Evolutionary conservation across 805 yeast species (phyloP), one percentile per base, ranked within the genome.

Genomic region (Kodamaea laetipori): DNA sequence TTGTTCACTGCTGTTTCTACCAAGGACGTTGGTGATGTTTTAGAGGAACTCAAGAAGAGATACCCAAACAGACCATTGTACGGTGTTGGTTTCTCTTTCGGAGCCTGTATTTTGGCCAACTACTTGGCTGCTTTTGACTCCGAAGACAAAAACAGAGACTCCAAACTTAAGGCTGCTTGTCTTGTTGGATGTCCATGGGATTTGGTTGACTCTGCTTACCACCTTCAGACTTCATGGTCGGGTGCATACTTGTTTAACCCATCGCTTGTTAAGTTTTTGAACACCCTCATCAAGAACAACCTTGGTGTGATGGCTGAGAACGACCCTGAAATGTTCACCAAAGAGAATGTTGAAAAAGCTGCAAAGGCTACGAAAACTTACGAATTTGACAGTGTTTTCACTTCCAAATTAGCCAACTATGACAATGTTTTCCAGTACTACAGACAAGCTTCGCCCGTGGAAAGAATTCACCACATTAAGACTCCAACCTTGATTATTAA

Each of bases 81-180:
- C 45, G 74, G 82, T 24, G 80, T 78, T n/a, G 96, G 95, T 2
- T 83, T 82, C 55, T 83, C 90, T n/a, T 73, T 87, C 42, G 96
- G 96, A 2, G 90, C 85, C 0, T 74, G 82, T 2, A 73, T 87
- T 24, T 67, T 86, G 47, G 74, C 85, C 21, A 88, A 87, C 57
- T 87, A 81, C 60, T 58, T 87, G 15, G 92, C 90, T 7, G 84
- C 33, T 4, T 79, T 55, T 17, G 27, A 30, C 15, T 21, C 17
- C 11, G 37, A 33, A 17, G 81, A 80, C 51, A 78, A 77, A 8
- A 73, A 66, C 15, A 27, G 30, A 37, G 28, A 36, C 21, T 25
- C 24, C 1, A 56, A 60, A 6, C 53, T 69, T 31, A 54, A 61
- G 41, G 80, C 83, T 18, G 90, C 86, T 1, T 70, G 76, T 31